Evolutionary conservation across 345 rosid species (phyloP).

Genomic region (Nasturtium officinale): DNA sequence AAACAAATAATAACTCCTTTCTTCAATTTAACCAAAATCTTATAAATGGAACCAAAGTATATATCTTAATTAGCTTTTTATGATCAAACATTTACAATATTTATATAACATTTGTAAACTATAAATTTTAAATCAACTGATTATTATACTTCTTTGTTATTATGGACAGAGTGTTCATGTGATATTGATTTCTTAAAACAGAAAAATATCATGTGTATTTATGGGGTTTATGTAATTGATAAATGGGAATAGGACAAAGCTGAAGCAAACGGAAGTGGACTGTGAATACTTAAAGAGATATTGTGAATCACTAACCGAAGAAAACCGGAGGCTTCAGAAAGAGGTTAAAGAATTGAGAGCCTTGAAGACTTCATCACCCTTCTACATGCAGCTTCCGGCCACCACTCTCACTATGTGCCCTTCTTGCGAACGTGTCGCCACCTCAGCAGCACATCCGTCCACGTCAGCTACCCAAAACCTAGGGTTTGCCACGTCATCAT

Average conservation of each 20-base stretch:
- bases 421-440: constrained; percentile 90
- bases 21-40: neutral
- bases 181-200: neutral
- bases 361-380: constrained; percentile 77
- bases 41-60: neutral
- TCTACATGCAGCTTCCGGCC: constrained; percentile 95
- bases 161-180: neutral
- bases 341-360: constrained; percentile 85
- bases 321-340: constrained; percentile 85
- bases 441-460: constrained; percentile 53
- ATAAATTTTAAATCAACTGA: neutral
- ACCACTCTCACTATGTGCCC: constrained; percentile 99
- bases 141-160: neutral
- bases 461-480: constrained; percentile 26
- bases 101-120: neutral
- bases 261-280: constrained; percentile 95
- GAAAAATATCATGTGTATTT: neutral
- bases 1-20: constrained; percentile 23
- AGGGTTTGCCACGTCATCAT: constrained; percentile 26
- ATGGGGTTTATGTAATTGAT: neutral
- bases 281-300: constrained; percentile 91
- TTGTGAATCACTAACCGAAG: constrained; percentile 86
- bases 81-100: neutral
- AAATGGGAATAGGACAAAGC: constrained; percentile 64
- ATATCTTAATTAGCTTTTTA: neutral